These are phyloP conservation scores for Cyathus striatus DNA, from an alignment of 768 basidiomycete genomes.

Conservation along the genomic window DNA sequence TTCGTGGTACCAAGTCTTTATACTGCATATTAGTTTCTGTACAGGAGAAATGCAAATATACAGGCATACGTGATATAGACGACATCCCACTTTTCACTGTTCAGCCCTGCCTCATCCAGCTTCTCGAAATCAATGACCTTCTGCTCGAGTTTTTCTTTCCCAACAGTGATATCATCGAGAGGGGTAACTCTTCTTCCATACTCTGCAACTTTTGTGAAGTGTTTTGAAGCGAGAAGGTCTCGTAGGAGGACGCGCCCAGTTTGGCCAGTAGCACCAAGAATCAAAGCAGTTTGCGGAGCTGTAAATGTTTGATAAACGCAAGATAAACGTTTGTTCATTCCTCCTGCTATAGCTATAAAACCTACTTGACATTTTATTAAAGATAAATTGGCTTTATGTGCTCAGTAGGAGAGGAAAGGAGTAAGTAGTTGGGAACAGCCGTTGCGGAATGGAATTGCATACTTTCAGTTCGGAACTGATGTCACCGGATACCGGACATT, in stretches of 20 bases:
- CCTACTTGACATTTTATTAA: no score
- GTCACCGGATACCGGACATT: no score
- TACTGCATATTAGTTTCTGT: neutral
- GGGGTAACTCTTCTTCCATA: conserved; percentile 63
- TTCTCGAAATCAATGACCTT: conserved; percentile 68
- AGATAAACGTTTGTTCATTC: neutral
- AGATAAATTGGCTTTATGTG: no score
- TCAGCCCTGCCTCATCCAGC: conserved; percentile 43
- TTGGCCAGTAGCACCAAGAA: conserved; percentile 74
- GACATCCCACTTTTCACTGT: conserved; percentile 63
- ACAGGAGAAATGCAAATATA: neutral
- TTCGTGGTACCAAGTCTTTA: conserved; percentile 61
- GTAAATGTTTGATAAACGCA: conserved; percentile 1
- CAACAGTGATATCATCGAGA: conserved; percentile 27
- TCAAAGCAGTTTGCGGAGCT: conserved; percentile 48
- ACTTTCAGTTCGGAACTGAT: no score
- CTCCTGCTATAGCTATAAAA: no score
- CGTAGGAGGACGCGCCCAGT: conserved; percentile 57
- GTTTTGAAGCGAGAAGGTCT: conserved; percentile 51
- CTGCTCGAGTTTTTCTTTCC: conserved; percentile 61
- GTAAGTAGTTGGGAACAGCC: no score
- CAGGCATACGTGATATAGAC: conserved; percentile 61
- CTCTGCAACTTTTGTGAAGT: conserved; percentile 59
- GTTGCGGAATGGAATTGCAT: no score
- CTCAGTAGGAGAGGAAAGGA: no score